A percentile compares a stretch with the other conserved stretches of the same genome.
These are phyloP conservation scores for Cytospora piceicola DNA, from an alignment of 2,329 filamentous ascomycete genomes.

Conservation along the genomic window DNA sequence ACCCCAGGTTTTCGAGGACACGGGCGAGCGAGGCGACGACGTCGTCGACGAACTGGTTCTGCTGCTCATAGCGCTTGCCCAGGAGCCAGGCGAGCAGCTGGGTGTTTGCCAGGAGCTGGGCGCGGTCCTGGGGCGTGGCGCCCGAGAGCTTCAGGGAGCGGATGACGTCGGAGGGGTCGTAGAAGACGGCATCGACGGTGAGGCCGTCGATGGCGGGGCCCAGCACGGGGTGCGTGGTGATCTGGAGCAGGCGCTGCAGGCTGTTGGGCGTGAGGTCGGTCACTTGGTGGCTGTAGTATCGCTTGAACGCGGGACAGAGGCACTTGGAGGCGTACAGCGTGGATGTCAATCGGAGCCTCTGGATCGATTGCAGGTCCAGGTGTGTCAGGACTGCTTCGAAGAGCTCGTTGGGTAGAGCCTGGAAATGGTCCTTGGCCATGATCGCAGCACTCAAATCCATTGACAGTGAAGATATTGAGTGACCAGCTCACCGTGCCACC, in stretches of 20 bases:
- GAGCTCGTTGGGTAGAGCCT: conserved; percentile 12
- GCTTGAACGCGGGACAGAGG: conserved; percentile 13
- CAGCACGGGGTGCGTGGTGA: conserved; percentile 1
- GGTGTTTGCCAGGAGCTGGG: neutral
- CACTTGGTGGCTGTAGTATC: conserved; percentile 4
- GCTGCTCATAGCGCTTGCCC: conserved; percentile 10
- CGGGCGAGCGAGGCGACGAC: neutral
- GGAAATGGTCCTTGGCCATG: conserved; percentile 1
- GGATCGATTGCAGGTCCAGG: conserved; percentile 1
- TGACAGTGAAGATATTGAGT: neutral
- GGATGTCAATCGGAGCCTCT: conserved; percentile 14
- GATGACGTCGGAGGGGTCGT: neutral
- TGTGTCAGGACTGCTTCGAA: neutral
- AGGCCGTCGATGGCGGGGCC: conserved; percentile 7
- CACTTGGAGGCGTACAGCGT: conserved; percentile 2
- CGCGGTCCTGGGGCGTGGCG: neutral
- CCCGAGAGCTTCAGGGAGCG: too few species aligned
- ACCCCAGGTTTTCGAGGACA: neutral
- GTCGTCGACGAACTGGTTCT: conserved; percentile 10
- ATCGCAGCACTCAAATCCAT: neutral
- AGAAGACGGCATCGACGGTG: conserved; percentile 13
- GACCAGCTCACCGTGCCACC: too few species aligned
- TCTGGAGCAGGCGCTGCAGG: neutral
- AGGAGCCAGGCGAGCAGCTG: neutral
- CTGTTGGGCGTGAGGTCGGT: conserved; percentile 9